Evolutionary conservation across 768 basidiomycete species (phyloP), one percentile per base, ranked within the genome.

Genomic region (Panaeolus cyanescens): DNA sequence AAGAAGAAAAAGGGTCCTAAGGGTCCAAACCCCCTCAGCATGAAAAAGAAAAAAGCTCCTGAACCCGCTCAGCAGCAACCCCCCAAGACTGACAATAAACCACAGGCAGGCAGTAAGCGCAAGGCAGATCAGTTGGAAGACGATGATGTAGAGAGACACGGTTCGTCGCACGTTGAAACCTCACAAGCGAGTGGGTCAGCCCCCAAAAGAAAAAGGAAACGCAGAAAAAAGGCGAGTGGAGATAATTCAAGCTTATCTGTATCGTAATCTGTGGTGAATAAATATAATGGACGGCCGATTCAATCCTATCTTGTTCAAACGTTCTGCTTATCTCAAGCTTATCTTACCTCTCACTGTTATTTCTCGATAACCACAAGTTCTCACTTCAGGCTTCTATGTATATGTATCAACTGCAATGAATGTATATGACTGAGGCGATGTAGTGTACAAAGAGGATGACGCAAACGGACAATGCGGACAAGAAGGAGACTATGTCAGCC

Each of bases 11-110:
- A 85, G 67, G 88, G 86, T 0, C 89, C 90, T 0, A 96, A 93
- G 70, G 93, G 85, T 0, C 95, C 96, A 1, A 99, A 98, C 76
- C 94, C 96, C 7, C 82, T 98, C 3, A 95, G 93, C 62, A 78
- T 96, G 45, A 95, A 94, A 82, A 97, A 95, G 81, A 96, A 93
- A 74, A 86, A 85, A 67, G 54, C 65, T 4, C 67, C 36, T 36
- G 66, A 58, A 40, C 15, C 37, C 31, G 28, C 20, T 56, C 54
- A 80, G 64, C 53, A 80, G 83, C 54, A 58, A 34, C 37, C 30
- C 32, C 59, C 76, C 77, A 50, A 32, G 53, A 54, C 69, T 66
- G 22, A 65, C 62, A 59, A 64, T 64, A 59, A 65, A 60, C 7
- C 58, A 64, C 36, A 19, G 12, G 56, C 59, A 8, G 66, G 65